These are phyloP conservation scores for Fusarium palustre DNA, from an alignment of 2,329 filamentous ascomycete species.

Conservation along the genomic window DNA sequence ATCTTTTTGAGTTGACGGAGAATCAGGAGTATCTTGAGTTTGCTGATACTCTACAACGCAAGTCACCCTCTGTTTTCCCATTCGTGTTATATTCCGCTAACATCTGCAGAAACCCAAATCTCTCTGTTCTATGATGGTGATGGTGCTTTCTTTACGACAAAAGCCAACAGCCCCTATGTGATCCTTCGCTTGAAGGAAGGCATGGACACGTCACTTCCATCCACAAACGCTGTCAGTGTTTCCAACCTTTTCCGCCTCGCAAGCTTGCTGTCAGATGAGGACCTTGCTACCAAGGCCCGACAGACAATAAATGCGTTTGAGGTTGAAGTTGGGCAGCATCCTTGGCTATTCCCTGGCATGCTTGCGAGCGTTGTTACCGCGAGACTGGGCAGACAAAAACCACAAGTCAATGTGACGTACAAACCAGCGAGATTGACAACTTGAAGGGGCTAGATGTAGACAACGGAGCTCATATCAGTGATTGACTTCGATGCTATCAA, in stretches of 20 bases:
- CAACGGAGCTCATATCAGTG: background rate
- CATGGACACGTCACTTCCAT: slow-evolving; percentile 92
- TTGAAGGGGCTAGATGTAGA: slow-evolving; percentile 4
- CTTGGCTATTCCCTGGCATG: slow-evolving; percentile 88
- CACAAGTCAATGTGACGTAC: slow-evolving; percentile 45
- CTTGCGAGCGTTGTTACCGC: slow-evolving; percentile 80
- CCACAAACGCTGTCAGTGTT: slow-evolving; percentile 88
- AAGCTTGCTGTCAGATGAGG: slow-evolving; percentile 73
- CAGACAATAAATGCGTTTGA: slow-evolving; percentile 88
- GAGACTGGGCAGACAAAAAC: slow-evolving; percentile 72
- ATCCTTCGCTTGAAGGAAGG: slow-evolving; percentile 93
- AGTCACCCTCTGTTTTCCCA: slow-evolving; percentile 37
- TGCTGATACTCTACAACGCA: slow-evolving; percentile 83
- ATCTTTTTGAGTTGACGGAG: slow-evolving; percentile 85
- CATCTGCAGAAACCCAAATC: slow-evolving; percentile 73
- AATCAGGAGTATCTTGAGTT: slow-evolving; percentile 81
- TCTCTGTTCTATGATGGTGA: slow-evolving; percentile 78
- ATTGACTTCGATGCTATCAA: background rate
- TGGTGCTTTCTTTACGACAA: slow-evolving; percentile 80
- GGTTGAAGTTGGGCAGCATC: slow-evolving; percentile 90
- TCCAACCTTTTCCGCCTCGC: slow-evolving; percentile 87
- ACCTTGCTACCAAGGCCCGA: slow-evolving; percentile 73
- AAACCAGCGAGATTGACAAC: slow-evolving; percentile 41
- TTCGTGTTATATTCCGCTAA: slow-evolving; percentile 16
- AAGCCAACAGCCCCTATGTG: slow-evolving; percentile 70